Evolutionary conservation across 306 rosid genomes (phyloP), one percentile per base, ranked within the genome.

Genomic region (Trifolium pratense): DNA sequence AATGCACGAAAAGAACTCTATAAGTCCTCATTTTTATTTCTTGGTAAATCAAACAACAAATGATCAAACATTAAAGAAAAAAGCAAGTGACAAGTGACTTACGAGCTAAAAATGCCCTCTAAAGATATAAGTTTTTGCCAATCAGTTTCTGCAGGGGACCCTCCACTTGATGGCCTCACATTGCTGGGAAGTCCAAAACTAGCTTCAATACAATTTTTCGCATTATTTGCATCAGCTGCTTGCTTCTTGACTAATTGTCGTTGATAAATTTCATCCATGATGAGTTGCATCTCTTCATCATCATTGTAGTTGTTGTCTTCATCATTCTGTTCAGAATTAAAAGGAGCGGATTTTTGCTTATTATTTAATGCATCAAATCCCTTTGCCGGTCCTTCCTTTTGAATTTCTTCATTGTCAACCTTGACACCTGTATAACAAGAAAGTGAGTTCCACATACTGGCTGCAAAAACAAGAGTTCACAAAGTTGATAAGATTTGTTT

Each of bases 401-500:
- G 25, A 17, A 51, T 51, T 51, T 4, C 18, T 11, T 51, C 8
- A 23, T 51, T 51, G 13, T 51, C 57, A 51, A 2, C 21, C 32
- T 55, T 55, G 61, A 55, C 32, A 23, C 61, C 61, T 55, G 32
- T 55, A 55, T 10, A 55, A 55, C 32, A 55, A 55, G 32, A 55
- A 10, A 20, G 32, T 55, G 7, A 55, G 60, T 20, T 55, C 60
- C 2, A 55, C 60, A 7, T 49, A 17, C 56, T 49, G 11, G 23
- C 56, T 49, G 56, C 23, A 49, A 49, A 16, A 23, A 16, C 9
- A 7, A 17, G 20, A 17, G 25, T 51, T 51, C 23, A 51, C 57
- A 51, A 51, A 51, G 21, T 51, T 7, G 57, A 51, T 10, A 51
- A 51, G 7, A 17, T 51, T 51, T 51, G 57, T 51, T 17, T 51